Evolutionary conservation across 139 green algal genomes (phyloP).

Genomic region (Chlorella sp.): DNA sequence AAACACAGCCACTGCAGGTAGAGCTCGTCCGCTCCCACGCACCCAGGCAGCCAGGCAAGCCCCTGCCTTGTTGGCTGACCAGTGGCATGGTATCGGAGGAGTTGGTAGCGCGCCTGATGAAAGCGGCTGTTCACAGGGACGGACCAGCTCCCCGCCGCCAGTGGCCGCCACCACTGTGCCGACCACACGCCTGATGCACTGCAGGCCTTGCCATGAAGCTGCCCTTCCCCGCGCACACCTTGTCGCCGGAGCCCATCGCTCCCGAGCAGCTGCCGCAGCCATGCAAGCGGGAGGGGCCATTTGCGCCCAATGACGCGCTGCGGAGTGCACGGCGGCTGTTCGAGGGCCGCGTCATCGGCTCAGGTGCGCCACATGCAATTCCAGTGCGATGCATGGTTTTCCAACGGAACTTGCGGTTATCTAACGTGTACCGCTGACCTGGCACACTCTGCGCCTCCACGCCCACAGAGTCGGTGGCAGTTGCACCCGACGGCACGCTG

Average conservation of each 20-base stretch:
- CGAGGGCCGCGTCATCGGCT: conserved; percentile 33
- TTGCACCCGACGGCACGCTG: conserved; percentile 35
- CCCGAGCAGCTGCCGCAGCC: neutral
- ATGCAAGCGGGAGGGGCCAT: neutral
- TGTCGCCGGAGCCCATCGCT: neutral
- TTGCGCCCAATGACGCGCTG: conserved; percentile 37
- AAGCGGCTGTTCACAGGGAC: too few relatives aligned
- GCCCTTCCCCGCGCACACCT: conserved; percentile 16
- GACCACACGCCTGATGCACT: too few relatives aligned
- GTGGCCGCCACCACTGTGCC: too few relatives aligned
- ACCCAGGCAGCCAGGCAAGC: too few relatives aligned
- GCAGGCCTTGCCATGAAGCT: neutral
- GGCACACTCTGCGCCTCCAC: neutral
- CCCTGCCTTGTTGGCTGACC: too few relatives aligned
- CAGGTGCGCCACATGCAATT: neutral
- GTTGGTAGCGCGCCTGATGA: too few relatives aligned
- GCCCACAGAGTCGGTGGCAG: conserved; percentile 49
- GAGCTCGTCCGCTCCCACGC: too few relatives aligned
- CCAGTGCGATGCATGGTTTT: too few relatives aligned
- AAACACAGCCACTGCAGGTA: too few relatives aligned
- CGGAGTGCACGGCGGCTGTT: conserved; percentile 33
- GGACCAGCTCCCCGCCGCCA: too few relatives aligned
- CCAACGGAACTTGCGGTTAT: too few relatives aligned
- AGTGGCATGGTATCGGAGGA: too few relatives aligned
- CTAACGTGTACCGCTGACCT: neutral